A percentile compares a stretch with the other conserved stretches of the same genome.
Evolutionary conservation across 805 yeast species (phyloP).

Genomic region (Lipomyces chichibuensis): DNA sequence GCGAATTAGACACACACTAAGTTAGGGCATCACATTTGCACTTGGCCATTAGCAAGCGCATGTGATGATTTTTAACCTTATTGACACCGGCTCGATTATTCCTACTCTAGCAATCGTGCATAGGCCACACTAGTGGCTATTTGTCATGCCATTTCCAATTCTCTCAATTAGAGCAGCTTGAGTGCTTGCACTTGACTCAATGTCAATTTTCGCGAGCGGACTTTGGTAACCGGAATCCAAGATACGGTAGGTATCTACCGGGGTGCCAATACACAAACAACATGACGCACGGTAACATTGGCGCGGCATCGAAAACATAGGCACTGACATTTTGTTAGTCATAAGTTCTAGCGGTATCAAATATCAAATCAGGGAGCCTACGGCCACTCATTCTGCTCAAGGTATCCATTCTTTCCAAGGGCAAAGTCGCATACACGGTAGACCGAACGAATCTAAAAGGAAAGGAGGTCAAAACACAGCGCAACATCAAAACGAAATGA

Average conservation of each 20-base stretch:
- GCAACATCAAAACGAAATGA: too few relatives aligned
- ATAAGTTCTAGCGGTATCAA: neutral
- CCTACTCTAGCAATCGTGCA: too few relatives aligned
- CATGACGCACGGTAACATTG: neutral
- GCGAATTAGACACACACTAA: too few relatives aligned
- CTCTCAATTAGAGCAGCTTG: too few relatives aligned
- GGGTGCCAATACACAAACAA: neutral
- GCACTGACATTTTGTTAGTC: neutral
- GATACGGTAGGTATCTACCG: neutral
- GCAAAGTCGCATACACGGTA: neutral
- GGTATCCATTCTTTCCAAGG: neutral
- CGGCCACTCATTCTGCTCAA: neutral
- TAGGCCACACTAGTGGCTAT: too few relatives aligned
- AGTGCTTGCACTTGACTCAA: too few relatives aligned
- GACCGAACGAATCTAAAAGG: neutral
- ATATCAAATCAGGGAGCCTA: neutral
- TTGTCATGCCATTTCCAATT: too few relatives aligned
- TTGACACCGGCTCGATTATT: too few relatives aligned
- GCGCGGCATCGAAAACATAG: neutral
- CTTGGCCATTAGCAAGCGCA: too few relatives aligned
- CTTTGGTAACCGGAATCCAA: neutral
- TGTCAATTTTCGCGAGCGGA: neutral
- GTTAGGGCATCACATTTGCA: too few relatives aligned
- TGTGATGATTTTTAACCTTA: too few relatives aligned
- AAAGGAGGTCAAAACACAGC: too few relatives aligned